A percentile compares a stretch with the other conserved stretches of the same genome.
Evolutionary conservation across 2,329 filamentous ascomycete species (phyloP).

Genomic region (Stemphylium lycopersici): DNA sequence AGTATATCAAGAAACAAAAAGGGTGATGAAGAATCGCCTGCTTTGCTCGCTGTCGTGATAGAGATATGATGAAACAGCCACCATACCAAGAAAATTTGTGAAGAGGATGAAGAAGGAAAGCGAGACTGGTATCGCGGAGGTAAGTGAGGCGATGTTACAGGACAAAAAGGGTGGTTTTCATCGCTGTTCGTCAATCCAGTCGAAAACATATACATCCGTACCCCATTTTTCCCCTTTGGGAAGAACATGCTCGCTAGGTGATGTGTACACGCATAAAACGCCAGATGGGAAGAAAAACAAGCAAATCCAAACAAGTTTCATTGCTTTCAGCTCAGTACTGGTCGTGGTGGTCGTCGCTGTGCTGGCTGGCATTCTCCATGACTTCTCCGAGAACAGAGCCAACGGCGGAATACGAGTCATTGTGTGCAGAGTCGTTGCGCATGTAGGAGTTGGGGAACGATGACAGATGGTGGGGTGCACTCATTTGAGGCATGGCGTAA

Average conservation of each 20-base stretch:
- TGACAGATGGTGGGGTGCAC: slow-evolving; percentile 49
- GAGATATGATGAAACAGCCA: slow-evolving; percentile 30
- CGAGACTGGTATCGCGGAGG: slow-evolving; percentile 18
- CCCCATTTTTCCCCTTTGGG: slow-evolving; percentile 7
- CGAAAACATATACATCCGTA: slow-evolving; percentile 14
- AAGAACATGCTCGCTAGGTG: slow-evolving; percentile 3
- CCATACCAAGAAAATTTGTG: slow-evolving; percentile 22
- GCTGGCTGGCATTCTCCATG: slow-evolving; percentile 41
- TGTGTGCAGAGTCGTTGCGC: slow-evolving; percentile 43
- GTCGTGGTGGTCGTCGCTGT: slow-evolving; percentile 39
- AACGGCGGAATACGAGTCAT: slow-evolving; percentile 44
- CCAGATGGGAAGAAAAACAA: slow-evolving; percentile 13
- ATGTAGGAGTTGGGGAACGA: slow-evolving; percentile 47
- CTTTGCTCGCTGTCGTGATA: slow-evolving; percentile 5
- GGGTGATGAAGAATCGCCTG: slow-evolving; percentile 5
- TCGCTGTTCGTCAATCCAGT: slow-evolving; percentile 14
- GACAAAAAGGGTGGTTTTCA: neutral
- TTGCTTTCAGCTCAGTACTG: slow-evolving; percentile 23
- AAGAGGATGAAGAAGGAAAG: slow-evolving; percentile 23
- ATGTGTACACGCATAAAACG: slow-evolving; percentile 10
- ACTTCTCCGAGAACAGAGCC: slow-evolving; percentile 47
- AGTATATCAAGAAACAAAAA: neutral
- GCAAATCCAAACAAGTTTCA: neutral
- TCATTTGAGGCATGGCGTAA: slow-evolving; percentile 47
- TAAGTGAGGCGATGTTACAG: slow-evolving; percentile 4